Base-by-base conservation (phyloP, 306 rosid genomes). In the Vachellia pachyceras region DNA sequence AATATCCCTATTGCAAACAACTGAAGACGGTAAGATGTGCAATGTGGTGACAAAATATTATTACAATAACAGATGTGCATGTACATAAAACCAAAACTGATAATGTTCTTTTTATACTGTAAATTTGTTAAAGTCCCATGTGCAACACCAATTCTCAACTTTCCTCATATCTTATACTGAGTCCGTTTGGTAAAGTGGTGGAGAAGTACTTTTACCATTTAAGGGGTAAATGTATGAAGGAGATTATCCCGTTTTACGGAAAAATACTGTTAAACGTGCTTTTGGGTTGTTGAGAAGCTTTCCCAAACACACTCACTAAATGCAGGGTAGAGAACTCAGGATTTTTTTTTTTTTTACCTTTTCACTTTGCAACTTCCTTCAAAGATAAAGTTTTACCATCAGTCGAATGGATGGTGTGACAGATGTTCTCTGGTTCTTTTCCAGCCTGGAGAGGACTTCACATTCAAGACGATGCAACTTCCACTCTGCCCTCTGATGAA, bases 391-490 rank as follows among this genome's bases (percentile, higher is more conserved):
- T 83, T 89, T 88, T 77, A 93, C 54, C 97, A 95, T 89, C 77
- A 95, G 71, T 55, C 98, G 89, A 57, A 93, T 86, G n/a, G 97
- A 93, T 77, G 97, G 95, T 4, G 99, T 95, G 71, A 95, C 90
- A 17, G 81, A 90, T 85, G 70, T 86, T 69, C 94, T 82, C 86
- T 82, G 89, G 35, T 81, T 86, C 80, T 72, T 69, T 63, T 87
- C 91, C 58, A 93, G 87, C 86, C 87, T 91, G 3, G 91, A 86
- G 33, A 95, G 92, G 69, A 85, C 92, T 44, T 84, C 85, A 75
- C 99, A 95, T 85, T 95, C 99, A 77, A 95, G 89, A 77, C 94
- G 97, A 85, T 95, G 99, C 85, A 93, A 84, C 75, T 90, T 89
- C 99, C 98, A 95, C 45, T 90, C 99, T 33, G 84, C 87, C 86